Conservation (phyloP, 208 protist genomes). For the Leishmania guyanensis region DNA sequence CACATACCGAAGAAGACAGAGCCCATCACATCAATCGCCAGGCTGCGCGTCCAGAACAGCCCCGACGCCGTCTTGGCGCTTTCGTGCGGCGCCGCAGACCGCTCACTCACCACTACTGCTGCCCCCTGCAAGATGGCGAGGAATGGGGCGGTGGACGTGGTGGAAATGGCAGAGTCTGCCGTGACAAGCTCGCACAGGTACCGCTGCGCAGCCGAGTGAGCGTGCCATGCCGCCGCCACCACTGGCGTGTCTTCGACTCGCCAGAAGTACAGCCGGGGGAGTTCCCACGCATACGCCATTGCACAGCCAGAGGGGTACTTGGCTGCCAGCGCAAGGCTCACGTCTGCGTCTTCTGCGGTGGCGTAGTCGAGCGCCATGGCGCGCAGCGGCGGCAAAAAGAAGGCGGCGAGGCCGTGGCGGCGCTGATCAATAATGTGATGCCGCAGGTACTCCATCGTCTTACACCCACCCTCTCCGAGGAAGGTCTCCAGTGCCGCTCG, state of each 20-base stretch:
- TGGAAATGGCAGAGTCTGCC: not conserved
- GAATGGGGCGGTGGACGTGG: slow-evolving; percentile 23
- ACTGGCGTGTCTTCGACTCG: slow-evolving; percentile 33
- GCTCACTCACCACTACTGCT: slow-evolving; percentile 31
- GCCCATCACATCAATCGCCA: slow-evolving; percentile 39
- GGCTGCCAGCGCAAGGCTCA: slow-evolving; percentile 36
- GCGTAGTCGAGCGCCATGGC: slow-evolving; percentile 72
- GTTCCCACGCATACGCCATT: slow-evolving; percentile 58
- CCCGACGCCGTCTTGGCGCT: not conserved
- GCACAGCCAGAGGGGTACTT: slow-evolving; percentile 29
- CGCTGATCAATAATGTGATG: slow-evolving; percentile 45
- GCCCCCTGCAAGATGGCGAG: slow-evolving; percentile 50
- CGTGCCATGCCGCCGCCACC: slow-evolving; percentile 43
- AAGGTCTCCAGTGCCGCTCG: slow-evolving; percentile 25
- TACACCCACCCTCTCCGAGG: slow-evolving; percentile 31
- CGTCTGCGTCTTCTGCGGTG: slow-evolving; percentile 31
- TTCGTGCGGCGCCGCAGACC: not conserved
- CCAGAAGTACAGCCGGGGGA: slow-evolving; percentile 56
- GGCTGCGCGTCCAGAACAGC: not conserved
- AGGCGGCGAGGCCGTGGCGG: slow-evolving; percentile 52
- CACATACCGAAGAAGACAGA: slow-evolving; percentile 50
- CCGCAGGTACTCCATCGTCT: slow-evolving; percentile 35
- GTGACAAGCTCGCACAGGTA: slow-evolving; percentile 33
- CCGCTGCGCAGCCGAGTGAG: slow-evolving; percentile 23
- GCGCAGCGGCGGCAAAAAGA: slow-evolving; percentile 68